phyloP scores from a whole-genome alignment of 2,329 filamentous ascomycete genomes.

The Lasiodiplodia hormozganensis region DNA sequence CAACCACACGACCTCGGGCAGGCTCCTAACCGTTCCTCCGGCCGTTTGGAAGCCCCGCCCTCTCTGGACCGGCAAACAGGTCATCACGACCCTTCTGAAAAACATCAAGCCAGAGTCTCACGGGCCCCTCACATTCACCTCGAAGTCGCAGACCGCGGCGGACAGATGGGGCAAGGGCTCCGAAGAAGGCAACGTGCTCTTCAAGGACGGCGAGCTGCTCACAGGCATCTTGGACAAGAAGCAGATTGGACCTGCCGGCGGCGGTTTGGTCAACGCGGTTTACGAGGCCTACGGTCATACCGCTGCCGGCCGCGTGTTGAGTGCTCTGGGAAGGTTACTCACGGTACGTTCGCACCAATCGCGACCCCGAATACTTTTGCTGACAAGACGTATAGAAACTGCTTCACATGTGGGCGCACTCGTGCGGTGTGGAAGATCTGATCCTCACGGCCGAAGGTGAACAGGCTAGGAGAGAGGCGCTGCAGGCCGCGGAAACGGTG shows the following conservation, averaged over 20 bases:
- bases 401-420: slow-evolving; percentile 92
- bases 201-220: slow-evolving; percentile 86
- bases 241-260: slow-evolving; percentile 86
- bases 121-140: slow-evolving; percentile 78
- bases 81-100: slow-evolving; percentile 89
- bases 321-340: slow-evolving; percentile 85
- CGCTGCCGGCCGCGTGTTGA: slow-evolving; percentile 84
- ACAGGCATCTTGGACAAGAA: slow-evolving; percentile 94
- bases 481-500: slow-evolving; percentile 70
- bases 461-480: slow-evolving; percentile 68
- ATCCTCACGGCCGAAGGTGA: slow-evolving; percentile 84
- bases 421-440: slow-evolving; percentile 96
- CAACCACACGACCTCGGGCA: slow-evolving; percentile 82
- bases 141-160: slow-evolving; percentile 78
- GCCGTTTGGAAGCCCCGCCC: slow-evolving; percentile 80
- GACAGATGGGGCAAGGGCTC: slow-evolving; percentile 78
- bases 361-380: neutral
- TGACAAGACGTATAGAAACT: slow-evolving; percentile 60
- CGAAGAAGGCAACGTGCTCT: slow-evolving; percentile 82
- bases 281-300: slow-evolving; percentile 93
- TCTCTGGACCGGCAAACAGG: slow-evolving; percentile 95
- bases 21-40: slow-evolving; percentile 81
- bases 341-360: slow-evolving; percentile 55
- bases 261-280: slow-evolving; percentile 88
- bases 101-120: slow-evolving; percentile 84